These are phyloP conservation scores for Ophiostoma sp. DNA, from an alignment of 2,329 filamentous ascomycete genomes.

Conservation along the genomic window DNA sequence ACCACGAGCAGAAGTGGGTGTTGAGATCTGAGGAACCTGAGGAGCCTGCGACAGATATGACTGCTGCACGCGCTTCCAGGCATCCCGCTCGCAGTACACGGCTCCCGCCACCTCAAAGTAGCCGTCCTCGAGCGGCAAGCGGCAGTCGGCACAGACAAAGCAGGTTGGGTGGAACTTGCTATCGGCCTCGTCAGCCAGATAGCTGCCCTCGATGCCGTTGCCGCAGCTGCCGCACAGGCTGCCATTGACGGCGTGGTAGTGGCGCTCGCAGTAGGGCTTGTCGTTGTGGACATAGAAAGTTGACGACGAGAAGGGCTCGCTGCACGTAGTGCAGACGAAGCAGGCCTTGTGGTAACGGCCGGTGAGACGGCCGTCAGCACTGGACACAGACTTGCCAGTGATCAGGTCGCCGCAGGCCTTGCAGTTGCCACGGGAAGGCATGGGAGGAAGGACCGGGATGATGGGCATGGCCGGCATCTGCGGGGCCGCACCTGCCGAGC, in stretches of 20 bases:
- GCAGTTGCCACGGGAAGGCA: conserved; percentile 68
- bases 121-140: conserved; percentile 71
- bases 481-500: conserved; percentile 40
- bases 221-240: conserved; percentile 81
- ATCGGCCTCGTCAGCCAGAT: conserved; percentile 75
- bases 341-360: conserved; percentile 94
- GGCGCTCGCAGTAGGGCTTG: conserved; percentile 83
- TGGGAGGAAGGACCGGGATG: conserved; percentile 33
- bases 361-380: conserved; percentile 85
- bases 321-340: conserved; percentile 87
- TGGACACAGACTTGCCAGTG: conserved; percentile 88
- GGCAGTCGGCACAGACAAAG: conserved; percentile 81
- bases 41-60: conserved; percentile 1
- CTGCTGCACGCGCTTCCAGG: conserved; percentile 55
- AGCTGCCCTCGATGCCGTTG: conserved; percentile 88
- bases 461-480: background rate
- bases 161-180: conserved; percentile 86
- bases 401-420: conserved; percentile 79
- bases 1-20: background rate
- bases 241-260: conserved; percentile 90
- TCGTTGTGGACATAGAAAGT: conserved; percentile 93
- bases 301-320: conserved; percentile 75
- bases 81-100: conserved; percentile 86
- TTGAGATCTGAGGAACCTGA: background rate
- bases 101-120: conserved; percentile 86